A percentile compares a stretch with the other conserved stretches of the same genome.
phyloP scores from a whole-genome alignment of 108 stramenopile genomes.

The Skeletonema grethae region DNA sequence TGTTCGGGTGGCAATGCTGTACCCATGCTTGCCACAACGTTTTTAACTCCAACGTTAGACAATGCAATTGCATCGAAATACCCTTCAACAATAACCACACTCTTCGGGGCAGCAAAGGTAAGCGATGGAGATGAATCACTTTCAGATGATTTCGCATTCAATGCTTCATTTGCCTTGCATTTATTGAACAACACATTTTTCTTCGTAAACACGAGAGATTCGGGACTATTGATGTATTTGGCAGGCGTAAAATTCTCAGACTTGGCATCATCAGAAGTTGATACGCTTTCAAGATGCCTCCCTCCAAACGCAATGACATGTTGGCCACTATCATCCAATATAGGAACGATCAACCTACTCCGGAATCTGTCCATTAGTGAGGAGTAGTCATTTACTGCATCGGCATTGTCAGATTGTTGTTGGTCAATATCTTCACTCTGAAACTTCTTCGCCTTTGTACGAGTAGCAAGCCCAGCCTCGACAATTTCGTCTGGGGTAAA shows the following conservation, averaged over 20 bases:
- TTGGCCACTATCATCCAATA: conserved; percentile 68
- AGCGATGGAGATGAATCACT: neutral
- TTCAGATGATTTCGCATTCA: neutral
- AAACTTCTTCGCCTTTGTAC: conserved; percentile 42
- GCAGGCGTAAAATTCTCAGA: conserved; percentile 41
- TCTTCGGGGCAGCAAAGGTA: conserved; percentile 9
- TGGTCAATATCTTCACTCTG: neutral
- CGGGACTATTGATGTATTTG: conserved; percentile 95
- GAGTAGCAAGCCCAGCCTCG: conserved; percentile 84
- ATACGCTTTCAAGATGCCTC: conserved; percentile 46
- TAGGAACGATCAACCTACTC: conserved; percentile 75
- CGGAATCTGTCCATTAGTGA: conserved; percentile 84
- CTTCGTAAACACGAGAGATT: conserved; percentile 86
- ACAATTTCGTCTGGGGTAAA: conserved; percentile 82
- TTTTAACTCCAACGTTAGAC: conserved; percentile 72
- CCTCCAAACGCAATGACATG: conserved; percentile 82
- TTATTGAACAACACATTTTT: conserved; percentile 79
- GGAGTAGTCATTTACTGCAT: conserved; percentile 25
- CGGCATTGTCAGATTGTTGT: neutral
- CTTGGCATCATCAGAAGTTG: conserved; percentile 22
- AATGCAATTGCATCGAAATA: conserved; percentile 94
- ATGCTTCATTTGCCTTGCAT: conserved; percentile 51
- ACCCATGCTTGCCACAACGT: conserved; percentile 90
- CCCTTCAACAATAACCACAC: conserved; percentile 89
- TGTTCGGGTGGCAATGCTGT: conserved; percentile 85